A percentile compares a stretch with the other conserved stretches of the same genome.
Conservation (phyloP, 1,139 yeast genomes). For the Taphrina betulina region DNA sequence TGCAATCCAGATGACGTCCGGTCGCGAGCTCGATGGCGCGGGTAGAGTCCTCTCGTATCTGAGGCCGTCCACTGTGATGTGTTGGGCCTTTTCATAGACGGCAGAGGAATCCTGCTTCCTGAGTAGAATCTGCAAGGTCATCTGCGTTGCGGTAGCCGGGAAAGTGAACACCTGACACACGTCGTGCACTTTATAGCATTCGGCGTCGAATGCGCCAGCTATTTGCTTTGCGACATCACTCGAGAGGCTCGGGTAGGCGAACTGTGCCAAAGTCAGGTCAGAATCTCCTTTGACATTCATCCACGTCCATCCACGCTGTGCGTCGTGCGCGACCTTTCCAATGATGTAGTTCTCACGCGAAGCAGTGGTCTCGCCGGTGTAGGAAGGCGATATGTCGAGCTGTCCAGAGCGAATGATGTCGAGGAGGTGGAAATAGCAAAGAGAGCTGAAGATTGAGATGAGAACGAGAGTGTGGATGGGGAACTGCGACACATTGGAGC, state of each 20-base stretch:
- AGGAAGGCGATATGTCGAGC: conserved; percentile 24
- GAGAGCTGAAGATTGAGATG: conserved; percentile 71
- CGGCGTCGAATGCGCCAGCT: conserved; percentile 3
- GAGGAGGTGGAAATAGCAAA: conserved; percentile 77
- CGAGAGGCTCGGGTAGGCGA: conserved; percentile 20
- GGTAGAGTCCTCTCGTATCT: conserved; percentile 18
- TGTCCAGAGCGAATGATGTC: conserved; percentile 56
- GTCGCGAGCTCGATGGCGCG: conserved; percentile 12
- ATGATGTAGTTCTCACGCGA: conserved; percentile 13
- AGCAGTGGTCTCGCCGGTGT: conserved; percentile 22
- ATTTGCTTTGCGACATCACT: conserved; percentile 1
- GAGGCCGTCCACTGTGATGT: conserved; percentile 15
- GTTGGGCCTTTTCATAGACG: conserved; percentile 2
- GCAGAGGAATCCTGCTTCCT: not conserved
- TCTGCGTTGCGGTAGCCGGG: conserved; percentile 26
- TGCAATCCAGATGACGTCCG: conserved; percentile 31
- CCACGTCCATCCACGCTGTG: conserved; percentile 6
- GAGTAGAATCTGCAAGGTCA: conserved; percentile 17
- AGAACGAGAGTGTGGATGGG: conserved; percentile 86
- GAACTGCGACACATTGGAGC: conserved; percentile 38
- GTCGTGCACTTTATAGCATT: conserved; percentile 9
- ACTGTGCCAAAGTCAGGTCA: conserved; percentile 25
- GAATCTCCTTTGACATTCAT: conserved; percentile 18
- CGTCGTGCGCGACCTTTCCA: conserved; percentile 14
- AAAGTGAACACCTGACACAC: conserved; percentile 16